These are phyloP conservation scores for Vigna trinervia DNA, from an alignment of 306 rosid genomes.

Conservation along the genomic window DNA sequence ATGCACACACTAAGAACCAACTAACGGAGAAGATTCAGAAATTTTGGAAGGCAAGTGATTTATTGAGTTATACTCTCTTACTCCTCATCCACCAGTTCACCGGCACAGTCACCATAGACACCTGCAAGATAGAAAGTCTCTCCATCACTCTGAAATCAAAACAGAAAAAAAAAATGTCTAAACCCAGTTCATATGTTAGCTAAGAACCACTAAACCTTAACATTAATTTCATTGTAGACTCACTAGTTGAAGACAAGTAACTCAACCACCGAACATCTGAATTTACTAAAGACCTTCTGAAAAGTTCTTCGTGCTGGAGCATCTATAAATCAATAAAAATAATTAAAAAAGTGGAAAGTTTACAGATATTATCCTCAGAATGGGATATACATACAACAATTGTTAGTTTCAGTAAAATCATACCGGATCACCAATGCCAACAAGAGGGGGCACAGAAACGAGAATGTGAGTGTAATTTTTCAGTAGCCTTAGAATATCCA, in stretches of 20 bases:
- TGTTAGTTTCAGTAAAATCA: slow-evolving; percentile 15
- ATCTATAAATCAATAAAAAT: slow-evolving; percentile 53
- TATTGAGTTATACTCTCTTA: slow-evolving; percentile 59
- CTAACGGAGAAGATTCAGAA: slow-evolving; percentile 36
- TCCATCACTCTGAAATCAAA: slow-evolving; percentile 29
- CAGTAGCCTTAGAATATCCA: slow-evolving; percentile 52
- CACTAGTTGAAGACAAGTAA: slow-evolving; percentile 90
- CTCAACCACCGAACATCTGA: slow-evolving; percentile 78
- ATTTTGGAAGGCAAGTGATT: slow-evolving; percentile 41
- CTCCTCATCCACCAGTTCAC: slow-evolving; percentile 88
- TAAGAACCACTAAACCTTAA: slow-evolving; percentile 7
- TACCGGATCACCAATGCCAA: slow-evolving; percentile 81
- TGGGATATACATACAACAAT: not conserved
- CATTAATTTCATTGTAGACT: slow-evolving; percentile 43
- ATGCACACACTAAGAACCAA: slow-evolving; percentile 44
- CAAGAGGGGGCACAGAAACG: slow-evolving; percentile 75
- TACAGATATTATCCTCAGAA: slow-evolving; percentile 30
- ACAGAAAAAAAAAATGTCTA: slow-evolving; percentile 8
- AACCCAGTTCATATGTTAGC: not conserved
- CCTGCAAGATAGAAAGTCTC: slow-evolving; percentile 59
- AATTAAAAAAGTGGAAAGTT: slow-evolving; percentile 6
- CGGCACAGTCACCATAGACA: slow-evolving; percentile 77
- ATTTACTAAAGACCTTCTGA: slow-evolving; percentile 58
- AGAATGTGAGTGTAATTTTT: slow-evolving; percentile 75
- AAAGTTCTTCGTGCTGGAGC: slow-evolving; percentile 70